Conservation (phyloP, 108 stramenopile species). For the Stephanodiscus minutulus region DNA sequence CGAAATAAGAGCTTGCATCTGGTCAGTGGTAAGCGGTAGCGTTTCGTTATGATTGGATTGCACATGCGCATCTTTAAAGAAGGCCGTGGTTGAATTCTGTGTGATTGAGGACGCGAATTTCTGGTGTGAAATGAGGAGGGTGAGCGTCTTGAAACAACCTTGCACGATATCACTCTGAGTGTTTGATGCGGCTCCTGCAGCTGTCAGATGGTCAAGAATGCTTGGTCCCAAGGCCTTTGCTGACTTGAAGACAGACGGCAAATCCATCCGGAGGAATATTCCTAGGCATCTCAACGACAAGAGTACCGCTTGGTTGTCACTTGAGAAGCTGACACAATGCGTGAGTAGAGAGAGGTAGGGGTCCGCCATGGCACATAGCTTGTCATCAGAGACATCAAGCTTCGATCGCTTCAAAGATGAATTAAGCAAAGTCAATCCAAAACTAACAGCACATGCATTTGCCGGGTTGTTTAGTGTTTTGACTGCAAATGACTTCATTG, state of each 20-base stretch:
- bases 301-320: conserved; percentile 74
- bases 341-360: conserved; percentile 86
- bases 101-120: conserved; percentile 18
- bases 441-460: conserved; percentile 74
- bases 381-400: conserved; percentile 47
- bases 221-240: conserved; percentile 72
- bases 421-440: conserved; percentile 84
- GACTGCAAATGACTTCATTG: conserved; percentile 25
- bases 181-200: conserved; percentile 56
- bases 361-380: conserved; percentile 64
- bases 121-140: conserved; percentile 65
- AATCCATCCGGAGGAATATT: conserved; percentile 68
- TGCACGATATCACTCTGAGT: conserved; percentile 86
- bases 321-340: conserved; percentile 69
- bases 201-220: conserved; percentile 72
- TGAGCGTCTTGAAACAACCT: conserved; percentile 87
- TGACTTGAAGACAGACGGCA: conserved; percentile 73
- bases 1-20: conserved; percentile 82
- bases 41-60: conserved; percentile 14
- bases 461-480: conserved; percentile 73
- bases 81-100: neutral
- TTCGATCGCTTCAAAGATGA: conserved; percentile 74
- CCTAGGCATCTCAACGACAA: conserved; percentile 84
- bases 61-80: conserved; percentile 10
- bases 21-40: conserved; percentile 63